Percentiles rank a stretch among this genome's conserved stretches.
Conservation (phyloP, 2,329 filamentous ascomycete species). For the Penicillium oxalicum region DNA sequence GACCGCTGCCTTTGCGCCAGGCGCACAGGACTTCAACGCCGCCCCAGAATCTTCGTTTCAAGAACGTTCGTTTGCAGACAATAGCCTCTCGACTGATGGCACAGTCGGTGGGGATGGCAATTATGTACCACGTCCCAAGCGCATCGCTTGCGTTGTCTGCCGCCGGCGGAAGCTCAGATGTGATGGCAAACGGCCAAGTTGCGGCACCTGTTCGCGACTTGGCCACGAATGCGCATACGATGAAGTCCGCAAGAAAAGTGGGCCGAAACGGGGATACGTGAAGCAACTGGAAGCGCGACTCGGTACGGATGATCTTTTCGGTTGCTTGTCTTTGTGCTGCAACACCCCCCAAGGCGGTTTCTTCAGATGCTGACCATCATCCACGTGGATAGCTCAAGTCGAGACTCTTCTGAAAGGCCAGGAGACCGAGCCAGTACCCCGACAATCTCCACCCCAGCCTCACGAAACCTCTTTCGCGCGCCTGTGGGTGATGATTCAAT, state of each 20-base stretch:
- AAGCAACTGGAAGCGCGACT: conserved; percentile 89
- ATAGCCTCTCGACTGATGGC: conserved; percentile 28
- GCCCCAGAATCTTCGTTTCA: conserved; percentile 12
- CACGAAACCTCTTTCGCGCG: conserved; percentile 20
- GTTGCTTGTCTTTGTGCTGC: neutral
- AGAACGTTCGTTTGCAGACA: conserved; percentile 15
- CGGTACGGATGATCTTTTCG: conserved; percentile 53
- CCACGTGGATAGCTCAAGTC: conserved; percentile 65
- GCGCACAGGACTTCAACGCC: conserved; percentile 25
- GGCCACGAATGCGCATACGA: conserved; percentile 86
- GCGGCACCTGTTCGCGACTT: conserved; percentile 80
- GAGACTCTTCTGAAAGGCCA: conserved; percentile 84
- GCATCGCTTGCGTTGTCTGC: conserved; percentile 91
- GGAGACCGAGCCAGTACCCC: conserved; percentile 43
- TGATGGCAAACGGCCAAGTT: conserved; percentile 76
- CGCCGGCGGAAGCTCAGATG: conserved; percentile 87
- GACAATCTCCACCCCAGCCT: conserved; percentile 25
- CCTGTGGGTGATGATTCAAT: conserved; percentile 29
- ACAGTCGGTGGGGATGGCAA: conserved; percentile 42
- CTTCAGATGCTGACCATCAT: conserved; percentile 9
- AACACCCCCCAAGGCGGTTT: too few species aligned
- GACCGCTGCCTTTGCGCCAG: conserved; percentile 12
- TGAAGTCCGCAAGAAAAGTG: conserved; percentile 88
- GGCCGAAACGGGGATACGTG: conserved; percentile 88
- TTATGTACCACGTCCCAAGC: conserved; percentile 74